Percentiles rank a stretch among this genome's conserved stretches.
These are phyloP conservation scores for Davidsoniella australis DNA, from an alignment of 2,329 filamentous ascomycete genomes.

Conservation along the genomic window DNA sequence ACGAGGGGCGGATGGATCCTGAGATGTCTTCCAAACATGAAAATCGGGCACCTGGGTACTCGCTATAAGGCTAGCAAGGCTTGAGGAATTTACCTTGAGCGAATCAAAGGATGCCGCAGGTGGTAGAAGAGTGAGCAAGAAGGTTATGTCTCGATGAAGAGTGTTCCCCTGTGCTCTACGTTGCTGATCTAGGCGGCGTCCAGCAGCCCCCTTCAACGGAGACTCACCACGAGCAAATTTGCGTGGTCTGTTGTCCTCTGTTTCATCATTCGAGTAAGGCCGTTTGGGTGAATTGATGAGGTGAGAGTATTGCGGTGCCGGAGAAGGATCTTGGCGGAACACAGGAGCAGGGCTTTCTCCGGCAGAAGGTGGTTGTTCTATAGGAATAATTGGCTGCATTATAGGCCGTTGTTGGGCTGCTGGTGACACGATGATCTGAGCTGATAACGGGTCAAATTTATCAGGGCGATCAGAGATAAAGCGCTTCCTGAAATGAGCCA, in stretches of 20 bases:
- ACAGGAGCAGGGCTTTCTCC: conserved; percentile 27
- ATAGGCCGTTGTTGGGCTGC: conserved; percentile 54
- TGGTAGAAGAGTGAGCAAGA: conserved; percentile 57
- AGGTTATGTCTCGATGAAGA: conserved; percentile 53
- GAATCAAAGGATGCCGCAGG: conserved; percentile 25
- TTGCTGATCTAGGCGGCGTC: conserved; percentile 67
- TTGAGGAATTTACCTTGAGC: conserved; percentile 33
- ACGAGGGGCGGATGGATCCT: conserved; percentile 12
- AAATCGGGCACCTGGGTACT: conserved; percentile 47
- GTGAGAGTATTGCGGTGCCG: conserved; percentile 29
- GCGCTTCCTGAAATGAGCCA: conserved; percentile 59
- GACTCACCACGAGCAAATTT: conserved; percentile 83
- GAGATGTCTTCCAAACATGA: conserved; percentile 31
- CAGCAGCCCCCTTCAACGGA: conserved; percentile 78
- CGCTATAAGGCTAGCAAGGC: conserved; percentile 56
- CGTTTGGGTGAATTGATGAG: conserved; percentile 41
- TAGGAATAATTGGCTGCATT: conserved; percentile 28
- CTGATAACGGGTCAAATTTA: conserved; percentile 64
- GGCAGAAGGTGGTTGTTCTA: conserved; percentile 29
- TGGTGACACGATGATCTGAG: conserved; percentile 72
- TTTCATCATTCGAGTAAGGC: conserved; percentile 50
- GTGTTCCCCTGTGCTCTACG: conserved; percentile 46
- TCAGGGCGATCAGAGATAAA: conserved; percentile 40
- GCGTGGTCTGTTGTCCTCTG: conserved; percentile 57
- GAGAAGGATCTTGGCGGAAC: conserved; percentile 17